Evolutionary conservation across 495 filamentous ascomycete species (phyloP).

Genomic region (Neurospora africana): DNA sequence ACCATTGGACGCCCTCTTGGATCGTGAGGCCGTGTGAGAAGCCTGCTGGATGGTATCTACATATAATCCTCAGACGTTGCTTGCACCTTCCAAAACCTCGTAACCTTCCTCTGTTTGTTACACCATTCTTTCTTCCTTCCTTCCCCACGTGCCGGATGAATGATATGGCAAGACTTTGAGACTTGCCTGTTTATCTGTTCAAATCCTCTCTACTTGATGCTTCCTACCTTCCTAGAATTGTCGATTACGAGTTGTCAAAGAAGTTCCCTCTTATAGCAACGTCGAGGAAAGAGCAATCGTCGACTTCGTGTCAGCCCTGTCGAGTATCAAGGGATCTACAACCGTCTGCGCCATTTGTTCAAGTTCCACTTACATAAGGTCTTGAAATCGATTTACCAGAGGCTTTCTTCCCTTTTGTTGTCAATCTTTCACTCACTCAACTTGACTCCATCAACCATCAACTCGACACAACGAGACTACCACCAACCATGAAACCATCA

Average conservation of each 20-base stretch:
- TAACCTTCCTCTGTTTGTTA: neutral
- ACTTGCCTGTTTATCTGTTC: neutral
- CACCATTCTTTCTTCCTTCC: neutral
- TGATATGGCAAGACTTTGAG: neutral
- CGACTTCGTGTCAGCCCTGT: neutral
- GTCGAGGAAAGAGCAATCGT: neutral
- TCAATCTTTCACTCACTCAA: neutral
- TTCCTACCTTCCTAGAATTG: neutral
- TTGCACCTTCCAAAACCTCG: neutral
- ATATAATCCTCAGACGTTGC: neutral
- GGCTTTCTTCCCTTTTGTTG: neutral
- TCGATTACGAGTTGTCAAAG: neutral
- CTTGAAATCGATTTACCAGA: neutral
- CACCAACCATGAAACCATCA: conserved; percentile 5
- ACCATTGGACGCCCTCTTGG: neutral
- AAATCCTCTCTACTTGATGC: neutral
- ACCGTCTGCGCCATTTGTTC: neutral
- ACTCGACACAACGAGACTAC: neutral
- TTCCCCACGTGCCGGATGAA: neutral
- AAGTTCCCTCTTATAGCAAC: neutral
- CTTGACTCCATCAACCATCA: neutral
- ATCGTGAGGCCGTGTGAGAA: neutral
- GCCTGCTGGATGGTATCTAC: neutral
- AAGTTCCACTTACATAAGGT: neutral
- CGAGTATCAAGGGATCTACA: neutral